A percentile compares a stretch with the other conserved stretches of the same genome.
These are phyloP conservation scores for Fusarium nisikadoi DNA, from an alignment of 2,329 filamentous ascomycete species.

Conservation along the genomic window DNA sequence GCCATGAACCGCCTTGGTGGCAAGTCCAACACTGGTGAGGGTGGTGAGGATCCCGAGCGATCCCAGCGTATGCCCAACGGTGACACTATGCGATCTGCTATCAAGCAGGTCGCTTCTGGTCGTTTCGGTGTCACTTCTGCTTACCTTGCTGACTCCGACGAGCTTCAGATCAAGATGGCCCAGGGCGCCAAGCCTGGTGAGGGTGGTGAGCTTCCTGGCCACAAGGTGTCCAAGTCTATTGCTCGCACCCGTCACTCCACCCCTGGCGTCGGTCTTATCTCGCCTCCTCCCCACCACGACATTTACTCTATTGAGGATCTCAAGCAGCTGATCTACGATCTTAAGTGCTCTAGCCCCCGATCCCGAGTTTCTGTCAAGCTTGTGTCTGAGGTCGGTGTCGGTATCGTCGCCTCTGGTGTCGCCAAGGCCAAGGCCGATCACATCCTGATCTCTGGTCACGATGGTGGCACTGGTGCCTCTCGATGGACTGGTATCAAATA, in stretches of 20 bases:
- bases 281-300: slow-evolving; percentile 95
- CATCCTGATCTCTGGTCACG: slow-evolving; percentile 95
- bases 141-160: slow-evolving; percentile 94
- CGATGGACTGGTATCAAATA: slow-evolving; percentile 99
- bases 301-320: slow-evolving; percentile 99
- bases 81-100: slow-evolving; percentile 96
- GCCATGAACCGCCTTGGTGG: slow-evolving; percentile 97
- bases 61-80: slow-evolving; percentile 88
- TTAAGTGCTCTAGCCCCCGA: slow-evolving; percentile 95
- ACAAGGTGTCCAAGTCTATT: slow-evolving; percentile 96
- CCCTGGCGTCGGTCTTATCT: slow-evolving; percentile 94
- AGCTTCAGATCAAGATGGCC: slow-evolving; percentile 99
- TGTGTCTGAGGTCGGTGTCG: slow-evolving; percentile 95
- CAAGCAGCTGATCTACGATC: slow-evolving; percentile 96
- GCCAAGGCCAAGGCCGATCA: slow-evolving; percentile 98
- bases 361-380: slow-evolving; percentile 96
- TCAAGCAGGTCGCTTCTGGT: slow-evolving; percentile 96
- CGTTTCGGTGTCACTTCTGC: slow-evolving; percentile 96
- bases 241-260: slow-evolving; percentile 95
- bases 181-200: slow-evolving; percentile 98
- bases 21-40: slow-evolving; percentile 97
- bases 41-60: slow-evolving; percentile 93
- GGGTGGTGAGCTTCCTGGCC: slow-evolving; percentile 94
- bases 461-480: slow-evolving; percentile 95
- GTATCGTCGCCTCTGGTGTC: slow-evolving; percentile 96